Conservation (phyloP, 306 rosid species). For the Alnus rubra region DNA sequence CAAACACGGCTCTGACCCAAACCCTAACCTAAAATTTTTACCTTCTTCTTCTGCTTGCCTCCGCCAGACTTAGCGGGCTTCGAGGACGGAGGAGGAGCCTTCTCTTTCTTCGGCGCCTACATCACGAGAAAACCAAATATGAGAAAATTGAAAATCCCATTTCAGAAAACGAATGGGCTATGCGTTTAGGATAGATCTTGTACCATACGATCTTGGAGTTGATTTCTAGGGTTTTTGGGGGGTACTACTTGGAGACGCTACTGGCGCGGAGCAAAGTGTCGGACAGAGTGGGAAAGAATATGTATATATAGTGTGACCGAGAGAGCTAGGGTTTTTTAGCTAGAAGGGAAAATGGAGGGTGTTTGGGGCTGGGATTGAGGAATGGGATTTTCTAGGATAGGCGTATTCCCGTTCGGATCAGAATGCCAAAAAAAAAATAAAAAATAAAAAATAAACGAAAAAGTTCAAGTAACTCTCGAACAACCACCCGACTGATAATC, state of each 20-base stretch:
- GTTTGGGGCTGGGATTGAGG: neutral
- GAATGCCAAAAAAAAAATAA: too few species aligned
- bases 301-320: neutral
- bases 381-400: neutral
- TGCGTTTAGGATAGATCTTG: neutral
- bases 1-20: neutral
- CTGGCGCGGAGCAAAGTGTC: neutral
- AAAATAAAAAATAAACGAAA: too few species aligned
- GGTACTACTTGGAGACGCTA: neutral
- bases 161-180: neutral
- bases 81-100: constrained; percentile 37
- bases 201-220: neutral
- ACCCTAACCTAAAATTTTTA: neutral
- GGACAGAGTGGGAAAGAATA: neutral
- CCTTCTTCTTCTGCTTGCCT: constrained; percentile 43
- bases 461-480: too few species aligned
- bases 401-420: neutral
- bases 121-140: neutral
- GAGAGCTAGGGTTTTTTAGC: constrained; percentile 6
- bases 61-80: constrained; percentile 40
- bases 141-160: neutral
- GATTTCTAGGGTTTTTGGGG: neutral
- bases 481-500: too few species aligned
- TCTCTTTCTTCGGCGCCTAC: constrained; percentile 38
- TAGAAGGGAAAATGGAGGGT: neutral